Conservation (phyloP, 129 eudicot species). For the Flaveria robusta region DNA sequence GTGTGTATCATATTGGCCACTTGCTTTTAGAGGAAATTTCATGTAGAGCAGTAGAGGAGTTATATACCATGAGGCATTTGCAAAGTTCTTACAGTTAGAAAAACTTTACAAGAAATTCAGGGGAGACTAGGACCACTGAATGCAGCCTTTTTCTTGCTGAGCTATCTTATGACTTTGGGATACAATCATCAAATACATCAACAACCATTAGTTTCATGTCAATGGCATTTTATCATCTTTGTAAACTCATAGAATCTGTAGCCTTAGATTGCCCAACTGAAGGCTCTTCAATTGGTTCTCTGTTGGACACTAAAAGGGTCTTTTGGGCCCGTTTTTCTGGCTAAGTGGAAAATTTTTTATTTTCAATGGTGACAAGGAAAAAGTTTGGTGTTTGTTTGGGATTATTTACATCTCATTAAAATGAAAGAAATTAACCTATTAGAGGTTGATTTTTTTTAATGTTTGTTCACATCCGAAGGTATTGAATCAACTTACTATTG, state of each 20-base stretch:
- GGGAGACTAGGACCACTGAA: constrained; percentile 65
- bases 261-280: constrained; percentile 57
- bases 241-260: constrained; percentile 75
- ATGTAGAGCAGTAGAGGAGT: constrained; percentile 37
- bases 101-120: constrained; percentile 66
- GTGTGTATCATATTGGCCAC: constrained; percentile 78
- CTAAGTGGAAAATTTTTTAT: constrained; percentile 72
- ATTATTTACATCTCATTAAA: constrained; percentile 49
- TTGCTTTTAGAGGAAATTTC: constrained; percentile 81
- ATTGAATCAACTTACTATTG: neutral
- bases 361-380: constrained; percentile 58
- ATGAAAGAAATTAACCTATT: constrained; percentile 27
- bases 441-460: neutral
- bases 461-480: neutral
- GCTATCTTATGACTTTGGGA: constrained; percentile 73
- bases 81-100: constrained; percentile 75
- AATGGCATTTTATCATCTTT: constrained; percentile 76
- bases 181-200: constrained; percentile 50
- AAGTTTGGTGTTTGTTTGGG: constrained; percentile 65
- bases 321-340: constrained; percentile 95
- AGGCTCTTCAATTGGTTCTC: constrained; percentile 37
- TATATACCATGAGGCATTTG: constrained; percentile 48
- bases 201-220: constrained; percentile 44
- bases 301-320: constrained; percentile 53
- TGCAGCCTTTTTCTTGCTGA: constrained; percentile 92